These are phyloP conservation scores for Hysterangium stoloniferum DNA, from an alignment of 768 basidiomycete genomes.

Conservation along the genomic window DNA sequence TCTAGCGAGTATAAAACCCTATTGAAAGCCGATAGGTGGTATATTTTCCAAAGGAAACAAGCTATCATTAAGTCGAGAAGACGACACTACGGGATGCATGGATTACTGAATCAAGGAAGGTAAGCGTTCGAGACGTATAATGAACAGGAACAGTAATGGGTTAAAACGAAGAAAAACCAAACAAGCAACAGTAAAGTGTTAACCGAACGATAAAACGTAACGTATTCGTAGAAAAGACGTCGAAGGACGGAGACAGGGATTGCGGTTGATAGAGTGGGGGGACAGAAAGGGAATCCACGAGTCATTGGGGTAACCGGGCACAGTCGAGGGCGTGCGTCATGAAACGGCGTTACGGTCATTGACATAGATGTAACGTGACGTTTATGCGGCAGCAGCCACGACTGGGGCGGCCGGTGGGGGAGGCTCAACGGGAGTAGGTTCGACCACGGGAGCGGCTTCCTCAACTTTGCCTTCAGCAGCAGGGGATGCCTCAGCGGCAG, in stretches of 20 bases:
- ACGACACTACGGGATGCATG: conserved; percentile 28
- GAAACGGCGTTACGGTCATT: conserved; percentile 8
- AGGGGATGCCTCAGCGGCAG: conserved; percentile 18
- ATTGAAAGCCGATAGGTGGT: not conserved
- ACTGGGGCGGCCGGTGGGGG: conserved; percentile 49
- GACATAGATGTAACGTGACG: conserved; percentile 11
- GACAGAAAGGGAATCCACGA: conserved; percentile 21
- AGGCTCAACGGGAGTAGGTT: conserved; percentile 26
- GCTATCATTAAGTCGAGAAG: conserved; percentile 8
- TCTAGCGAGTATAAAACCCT: too few relatives aligned
- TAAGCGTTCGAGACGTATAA: conserved; percentile 51
- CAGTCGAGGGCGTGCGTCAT: not conserved
- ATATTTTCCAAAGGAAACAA: conserved; percentile 9
- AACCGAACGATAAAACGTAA: conserved; percentile 40
- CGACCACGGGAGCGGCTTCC: conserved; percentile 21
- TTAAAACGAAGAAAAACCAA: conserved; percentile 49
- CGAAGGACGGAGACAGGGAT: conserved; percentile 26
- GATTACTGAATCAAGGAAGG: conserved; percentile 45
- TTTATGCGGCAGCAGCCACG: conserved; percentile 77
- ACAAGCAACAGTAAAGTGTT: conserved; percentile 37
- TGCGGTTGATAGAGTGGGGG: conserved; percentile 18
- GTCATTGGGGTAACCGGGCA: conserved; percentile 15
- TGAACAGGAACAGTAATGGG: conserved; percentile 56
- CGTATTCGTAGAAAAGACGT: conserved; percentile 37
- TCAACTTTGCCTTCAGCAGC: conserved; percentile 19